Base-by-base conservation (phyloP, 352 stramenopile species). In the Pythium coloratum region DNA sequence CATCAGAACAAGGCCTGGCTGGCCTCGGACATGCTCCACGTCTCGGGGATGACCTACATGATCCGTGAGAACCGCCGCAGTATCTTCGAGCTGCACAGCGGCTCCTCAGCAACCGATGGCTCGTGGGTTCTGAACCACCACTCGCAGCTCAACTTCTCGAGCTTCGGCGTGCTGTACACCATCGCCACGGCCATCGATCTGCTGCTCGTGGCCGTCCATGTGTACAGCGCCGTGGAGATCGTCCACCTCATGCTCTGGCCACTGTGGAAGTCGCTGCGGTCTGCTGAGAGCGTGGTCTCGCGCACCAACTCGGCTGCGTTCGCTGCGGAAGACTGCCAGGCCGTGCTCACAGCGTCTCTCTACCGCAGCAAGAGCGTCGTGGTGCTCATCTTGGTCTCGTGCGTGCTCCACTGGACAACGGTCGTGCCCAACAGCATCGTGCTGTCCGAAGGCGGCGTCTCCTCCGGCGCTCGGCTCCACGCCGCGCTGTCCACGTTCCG, bases 1-100 rank as follows among this genome's bases (percentile, higher is more conserved):
- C 70, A 70, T 14, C 65, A 70, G 28, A 61, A 76, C 66, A 76
- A 76, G 42, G 50, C 64, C 18, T 72, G 70, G 66, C 70, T 76
- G 34, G 62, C 70, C n/a, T 32, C 62, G 1, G 47, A 66, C n/a
- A 60, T 62, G 51, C 57, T 76, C 42, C 64, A 73, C 57, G 20
- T 76, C 24, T 70, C 66, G 1, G 70, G 70, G 3, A 73, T 76
- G 61, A 67, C 51, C 24, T 76, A 73, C 49, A 64, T 67, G 55
- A 65, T 76, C 51, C 70, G 70, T 14, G 65, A 76, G 57, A 76
- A 73, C 44, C 60, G 62, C 3, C 60, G 66, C 40, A 68, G 60
- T 32, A 42, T 72, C 14, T 72, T 76, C 36, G 26, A 36, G 1
- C 10, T 76, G 20, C 26, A 40, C 32, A 53, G 58, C 28, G 28